phyloP scores from a whole-genome alignment of 73 alveolate species.

The Symbiodinium natans region DNA sequence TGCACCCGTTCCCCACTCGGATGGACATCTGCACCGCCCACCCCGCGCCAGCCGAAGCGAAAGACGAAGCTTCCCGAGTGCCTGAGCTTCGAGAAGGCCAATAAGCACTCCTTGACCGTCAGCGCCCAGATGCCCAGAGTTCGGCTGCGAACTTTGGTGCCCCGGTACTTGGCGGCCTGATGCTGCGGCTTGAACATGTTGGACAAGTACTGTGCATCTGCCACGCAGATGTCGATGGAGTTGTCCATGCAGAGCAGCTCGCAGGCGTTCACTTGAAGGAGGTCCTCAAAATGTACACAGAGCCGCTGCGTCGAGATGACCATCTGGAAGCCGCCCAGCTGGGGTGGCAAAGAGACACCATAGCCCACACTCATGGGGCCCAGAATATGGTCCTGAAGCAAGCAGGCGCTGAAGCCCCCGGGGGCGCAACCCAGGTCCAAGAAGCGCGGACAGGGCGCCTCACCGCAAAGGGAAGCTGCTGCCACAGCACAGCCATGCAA shows the following conservation, averaged over 20 bases:
- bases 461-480: neutral
- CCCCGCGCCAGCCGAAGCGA: slow-evolving; percentile 92
- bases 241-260: slow-evolving; percentile 64
- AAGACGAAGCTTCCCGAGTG: slow-evolving; percentile 77
- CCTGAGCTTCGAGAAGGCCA: slow-evolving; percentile 67
- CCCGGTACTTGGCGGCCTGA: slow-evolving; percentile 44
- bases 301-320: slow-evolving; percentile 45
- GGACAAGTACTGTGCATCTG: slow-evolving; percentile 60
- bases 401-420: slow-evolving; percentile 65
- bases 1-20: too few species aligned
- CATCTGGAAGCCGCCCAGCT: slow-evolving; percentile 83
- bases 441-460: slow-evolving; percentile 26
- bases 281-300: slow-evolving; percentile 64
- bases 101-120: slow-evolving; percentile 67
- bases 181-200: too few species aligned
- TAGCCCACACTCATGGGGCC: slow-evolving; percentile 82
- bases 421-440: slow-evolving; percentile 92
- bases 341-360: slow-evolving; percentile 85
- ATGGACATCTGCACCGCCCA: slow-evolving; percentile 34
- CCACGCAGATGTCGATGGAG: slow-evolving; percentile 77
- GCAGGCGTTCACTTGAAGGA: slow-evolving; percentile 30
- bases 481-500: slow-evolving; percentile 17
- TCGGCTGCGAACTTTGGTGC: slow-evolving; percentile 58
- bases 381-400: slow-evolving; percentile 66
- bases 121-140: slow-evolving; percentile 91